phyloP scores from a whole-genome alignment of 2,329 filamentous ascomycete species.

The Trichoderma simmonsii region DNA sequence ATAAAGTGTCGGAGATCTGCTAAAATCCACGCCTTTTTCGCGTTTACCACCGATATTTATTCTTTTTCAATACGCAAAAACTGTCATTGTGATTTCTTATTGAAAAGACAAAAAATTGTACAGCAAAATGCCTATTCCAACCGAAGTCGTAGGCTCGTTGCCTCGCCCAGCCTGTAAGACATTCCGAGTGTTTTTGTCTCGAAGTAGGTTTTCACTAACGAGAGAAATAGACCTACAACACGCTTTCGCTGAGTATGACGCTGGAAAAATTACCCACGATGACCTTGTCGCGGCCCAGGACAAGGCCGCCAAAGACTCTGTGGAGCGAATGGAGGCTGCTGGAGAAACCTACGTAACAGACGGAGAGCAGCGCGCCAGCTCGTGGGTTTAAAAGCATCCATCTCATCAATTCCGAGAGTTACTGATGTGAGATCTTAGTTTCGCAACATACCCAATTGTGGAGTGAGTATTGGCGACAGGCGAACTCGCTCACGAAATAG shows the following conservation, averaged over 20 bases:
- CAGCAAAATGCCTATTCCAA: conserved; percentile 14
- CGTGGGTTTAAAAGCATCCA: background rate
- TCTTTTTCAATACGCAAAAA: background rate
- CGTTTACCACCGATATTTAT: background rate
- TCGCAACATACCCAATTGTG: conserved; percentile 18
- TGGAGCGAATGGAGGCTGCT: conserved; percentile 15
- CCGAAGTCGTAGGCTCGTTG: conserved; percentile 13
- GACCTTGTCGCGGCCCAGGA: conserved; percentile 11
- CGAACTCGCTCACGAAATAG: background rate
- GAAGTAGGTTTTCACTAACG: background rate
- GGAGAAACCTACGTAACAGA: conserved; percentile 17
- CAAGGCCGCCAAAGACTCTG: conserved; percentile 16
- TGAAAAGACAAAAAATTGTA: too few relatives aligned
- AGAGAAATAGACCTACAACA: conserved; percentile 15
- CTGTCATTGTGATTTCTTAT: too few relatives aligned
- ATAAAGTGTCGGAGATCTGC: background rate
- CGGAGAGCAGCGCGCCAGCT: conserved; percentile 19
- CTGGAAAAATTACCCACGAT: conserved; percentile 13
- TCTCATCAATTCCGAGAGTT: background rate
- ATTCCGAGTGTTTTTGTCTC: background rate
- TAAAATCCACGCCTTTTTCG: background rate
- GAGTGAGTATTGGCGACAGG: conserved; percentile 7
- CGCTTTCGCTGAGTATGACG: conserved; percentile 16
- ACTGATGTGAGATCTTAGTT: background rate
- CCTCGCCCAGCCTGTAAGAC: conserved; percentile 14